Evolutionary conservation across 1,284 basidiomycete genomes (phyloP).

Genomic region (Leccinum pallidistipes): DNA sequence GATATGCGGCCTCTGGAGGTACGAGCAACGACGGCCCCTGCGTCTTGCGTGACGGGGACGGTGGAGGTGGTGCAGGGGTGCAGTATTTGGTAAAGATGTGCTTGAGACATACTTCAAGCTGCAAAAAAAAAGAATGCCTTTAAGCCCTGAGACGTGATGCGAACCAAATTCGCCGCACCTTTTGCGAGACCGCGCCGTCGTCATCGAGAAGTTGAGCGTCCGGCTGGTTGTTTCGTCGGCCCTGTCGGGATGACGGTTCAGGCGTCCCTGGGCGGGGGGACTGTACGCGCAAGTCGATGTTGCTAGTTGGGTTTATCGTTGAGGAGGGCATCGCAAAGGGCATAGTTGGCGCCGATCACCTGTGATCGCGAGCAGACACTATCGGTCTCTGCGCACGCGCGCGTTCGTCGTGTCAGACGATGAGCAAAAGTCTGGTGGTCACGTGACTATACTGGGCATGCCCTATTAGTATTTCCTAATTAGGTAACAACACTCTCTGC

Average conservation of each 20-base stretch:
- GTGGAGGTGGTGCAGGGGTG: slow-evolving; percentile 44
- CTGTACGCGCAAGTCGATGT: slow-evolving; percentile 35
- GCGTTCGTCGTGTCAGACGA: slow-evolving; percentile 27
- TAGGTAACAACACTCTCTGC: background rate
- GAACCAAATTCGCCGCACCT: slow-evolving; percentile 42
- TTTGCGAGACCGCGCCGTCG: slow-evolving; percentile 62
- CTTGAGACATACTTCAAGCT: slow-evolving; percentile 64
- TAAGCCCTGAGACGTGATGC: background rate
- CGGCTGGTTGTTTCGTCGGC: slow-evolving; percentile 46
- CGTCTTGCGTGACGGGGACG: slow-evolving; percentile 14
- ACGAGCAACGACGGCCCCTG: slow-evolving; percentile 34
- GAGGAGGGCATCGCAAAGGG: slow-evolving; percentile 18
- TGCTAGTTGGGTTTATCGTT: slow-evolving; percentile 23
- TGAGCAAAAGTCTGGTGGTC: slow-evolving; percentile 22
- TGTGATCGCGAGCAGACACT: slow-evolving; percentile 15
- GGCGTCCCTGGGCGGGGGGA: slow-evolving; percentile 60
- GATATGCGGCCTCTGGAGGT: slow-evolving; percentile 58
- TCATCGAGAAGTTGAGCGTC: slow-evolving; percentile 56
- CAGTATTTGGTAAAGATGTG: slow-evolving; percentile 78
- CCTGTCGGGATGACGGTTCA: slow-evolving; percentile 59
- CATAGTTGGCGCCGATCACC: slow-evolving; percentile 21
- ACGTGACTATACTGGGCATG: slow-evolving; percentile 15
- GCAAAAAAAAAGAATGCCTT: background rate
- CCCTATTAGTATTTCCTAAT: slow-evolving; percentile 21
- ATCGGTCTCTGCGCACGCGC: slow-evolving; percentile 14